phyloP scores from a whole-genome alignment of 257 asterid genomes.

The Nicotiana knightiana region DNA sequence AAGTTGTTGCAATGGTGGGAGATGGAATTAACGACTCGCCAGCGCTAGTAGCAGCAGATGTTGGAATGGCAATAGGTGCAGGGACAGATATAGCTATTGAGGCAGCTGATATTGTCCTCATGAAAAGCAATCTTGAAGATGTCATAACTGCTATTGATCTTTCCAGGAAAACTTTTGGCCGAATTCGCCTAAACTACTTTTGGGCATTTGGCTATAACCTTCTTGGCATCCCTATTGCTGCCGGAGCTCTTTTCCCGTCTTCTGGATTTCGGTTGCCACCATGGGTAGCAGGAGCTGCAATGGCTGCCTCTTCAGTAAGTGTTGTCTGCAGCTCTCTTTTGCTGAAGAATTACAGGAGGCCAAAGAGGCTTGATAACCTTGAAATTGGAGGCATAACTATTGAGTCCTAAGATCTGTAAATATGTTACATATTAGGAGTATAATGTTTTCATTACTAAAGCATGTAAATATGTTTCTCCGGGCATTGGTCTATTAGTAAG shows the following conservation, averaged over 20 bases:
- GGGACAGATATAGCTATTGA: constrained; percentile 37
- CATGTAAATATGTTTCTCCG: neutral
- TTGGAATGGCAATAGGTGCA: constrained; percentile 35
- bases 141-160: constrained; percentile 35
- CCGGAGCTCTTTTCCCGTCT: constrained; percentile 28
- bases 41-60: constrained; percentile 33
- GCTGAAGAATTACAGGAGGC: constrained; percentile 40
- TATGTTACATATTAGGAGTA: neutral
- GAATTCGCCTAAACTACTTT: constrained; percentile 30
- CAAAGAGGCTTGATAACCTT: constrained; percentile 23
- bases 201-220: constrained; percentile 35
- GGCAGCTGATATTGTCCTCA: constrained; percentile 35
- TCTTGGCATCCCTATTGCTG: constrained; percentile 33
- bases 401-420: constrained; percentile 10
- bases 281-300: constrained; percentile 57
- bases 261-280: constrained; percentile 38
- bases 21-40: constrained; percentile 38
- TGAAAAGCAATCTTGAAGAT: constrained; percentile 34
- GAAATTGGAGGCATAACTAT: constrained; percentile 29
- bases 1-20: constrained; percentile 33
- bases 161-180: constrained; percentile 24
- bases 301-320: constrained; percentile 54
- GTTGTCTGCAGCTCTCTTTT: constrained; percentile 58
- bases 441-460: neutral
- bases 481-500: too few relatives aligned